Evolutionary conservation across 1,139 yeast species (phyloP), one percentile per base, ranked within the genome.

Genomic region (Suhomyces guaymorum): DNA sequence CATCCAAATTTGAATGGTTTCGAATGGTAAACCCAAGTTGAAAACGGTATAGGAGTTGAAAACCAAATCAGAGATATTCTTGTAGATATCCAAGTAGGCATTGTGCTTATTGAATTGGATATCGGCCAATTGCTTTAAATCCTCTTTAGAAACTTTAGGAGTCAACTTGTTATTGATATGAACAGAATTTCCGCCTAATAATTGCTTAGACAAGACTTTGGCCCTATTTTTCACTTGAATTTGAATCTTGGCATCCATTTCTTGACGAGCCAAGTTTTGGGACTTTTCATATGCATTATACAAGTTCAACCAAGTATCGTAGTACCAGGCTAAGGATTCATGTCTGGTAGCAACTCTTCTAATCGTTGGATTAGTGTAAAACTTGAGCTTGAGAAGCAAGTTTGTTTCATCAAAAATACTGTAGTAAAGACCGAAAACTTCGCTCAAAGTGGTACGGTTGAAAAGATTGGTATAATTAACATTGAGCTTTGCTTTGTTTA

Each of bases 1-100:
- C 68, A 70, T 64, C 75, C 75, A 70, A 16, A 70, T 70, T 46
- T 70, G 76, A 29, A 67, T 47, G 27, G 75, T 70, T 23, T 56
- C 62, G 48, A 70, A 70, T 5, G 74, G 75, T 31, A 70, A 58
- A 14, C 57, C 51, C 41, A 65, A 40, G 27, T 55, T 43, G 48
- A 70, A 70, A n/a, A 70, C 75, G 1, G 74, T 67, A 44, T 70
- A 70, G 22, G 67, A 50, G 43, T 70, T 70, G 49, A 70, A 70
- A 7, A 63, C 52, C 35, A 70, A 57, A 50, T 70, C 76, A 4
- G 72, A 59, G 18, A 66, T 42, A 47, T 60, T 59, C 51, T 70
- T 70, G 43, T 58, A 68, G 17, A 70, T 54, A 44, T 70, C 76
- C 43, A 70, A 50, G 51, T 63, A 59, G 6, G 69, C 62, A 44